phyloP scores from a whole-genome alignment of 2,329 filamentous ascomycete genomes.

The Penicillium sp. region DNA sequence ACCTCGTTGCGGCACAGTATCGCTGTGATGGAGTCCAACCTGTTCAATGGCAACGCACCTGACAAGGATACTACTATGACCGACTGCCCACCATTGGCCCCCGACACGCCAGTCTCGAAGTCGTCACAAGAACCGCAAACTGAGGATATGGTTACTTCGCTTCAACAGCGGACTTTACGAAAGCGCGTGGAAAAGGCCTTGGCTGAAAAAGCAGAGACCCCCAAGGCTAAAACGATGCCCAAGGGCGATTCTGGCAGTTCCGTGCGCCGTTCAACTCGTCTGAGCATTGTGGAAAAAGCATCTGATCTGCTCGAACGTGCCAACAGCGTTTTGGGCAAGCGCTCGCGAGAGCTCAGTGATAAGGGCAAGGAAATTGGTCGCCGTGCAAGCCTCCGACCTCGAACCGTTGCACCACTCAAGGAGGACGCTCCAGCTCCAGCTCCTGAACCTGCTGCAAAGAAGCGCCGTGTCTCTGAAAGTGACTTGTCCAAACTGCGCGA shows the following conservation, averaged over 20 bases:
- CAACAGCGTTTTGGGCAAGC: slow-evolving; percentile 61
- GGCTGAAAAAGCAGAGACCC: slow-evolving; percentile 29
- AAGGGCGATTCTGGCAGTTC: slow-evolving; percentile 33
- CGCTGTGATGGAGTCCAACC: slow-evolving; percentile 42
- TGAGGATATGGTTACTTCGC: slow-evolving; percentile 27
- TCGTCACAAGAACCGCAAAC: slow-evolving; percentile 33
- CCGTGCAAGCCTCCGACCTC: slow-evolving; percentile 61
- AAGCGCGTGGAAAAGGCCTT: slow-evolving; percentile 35
- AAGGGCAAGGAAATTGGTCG: slow-evolving; percentile 58
- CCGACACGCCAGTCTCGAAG: slow-evolving; percentile 40
- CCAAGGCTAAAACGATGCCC: slow-evolving; percentile 24
- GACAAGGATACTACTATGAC: slow-evolving; percentile 22
- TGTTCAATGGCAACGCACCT: slow-evolving; percentile 30
- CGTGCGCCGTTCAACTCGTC: slow-evolving; percentile 46
- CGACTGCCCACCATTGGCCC: slow-evolving; percentile 31
- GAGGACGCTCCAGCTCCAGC: slow-evolving; percentile 23
- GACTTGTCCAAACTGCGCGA: slow-evolving; percentile 31
- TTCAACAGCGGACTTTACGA: slow-evolving; percentile 35
- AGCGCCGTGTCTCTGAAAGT: slow-evolving; percentile 45
- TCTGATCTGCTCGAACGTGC: slow-evolving; percentile 52
- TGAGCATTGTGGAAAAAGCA: slow-evolving; percentile 46
- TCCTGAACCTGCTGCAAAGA: slow-evolving; percentile 40
- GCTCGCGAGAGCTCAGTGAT: slow-evolving; percentile 58
- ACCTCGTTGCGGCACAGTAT: slow-evolving; percentile 45
- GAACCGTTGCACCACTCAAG: slow-evolving; percentile 34